phyloP scores from a whole-genome alignment of 106 monocot genomes.

The Gastrodia elata region DNA sequence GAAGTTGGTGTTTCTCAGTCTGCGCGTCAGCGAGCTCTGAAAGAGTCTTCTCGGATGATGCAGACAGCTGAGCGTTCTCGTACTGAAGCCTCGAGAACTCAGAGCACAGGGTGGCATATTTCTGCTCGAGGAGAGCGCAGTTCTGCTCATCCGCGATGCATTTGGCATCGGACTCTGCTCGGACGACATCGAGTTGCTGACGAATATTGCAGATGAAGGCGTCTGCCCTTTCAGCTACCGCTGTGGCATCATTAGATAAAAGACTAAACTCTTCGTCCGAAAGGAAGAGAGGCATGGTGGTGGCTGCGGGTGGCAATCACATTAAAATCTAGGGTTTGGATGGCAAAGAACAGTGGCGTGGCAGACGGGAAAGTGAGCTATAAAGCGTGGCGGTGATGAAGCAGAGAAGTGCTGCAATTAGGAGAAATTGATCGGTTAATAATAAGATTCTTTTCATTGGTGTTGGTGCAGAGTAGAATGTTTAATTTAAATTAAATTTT shows the following conservation, averaged over 20 bases:
- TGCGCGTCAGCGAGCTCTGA: constrained; percentile 44
- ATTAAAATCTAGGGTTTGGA: background rate
- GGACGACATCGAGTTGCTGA: constrained; percentile 73
- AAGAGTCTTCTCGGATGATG: constrained; percentile 31
- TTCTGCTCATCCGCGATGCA: constrained; percentile 81
- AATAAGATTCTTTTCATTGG: too few species aligned
- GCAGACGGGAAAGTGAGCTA: background rate
- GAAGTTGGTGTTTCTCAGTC: constrained; percentile 66
- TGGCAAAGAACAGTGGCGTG: background rate
- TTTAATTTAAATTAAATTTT: too few species aligned
- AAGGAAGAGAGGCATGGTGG: constrained; percentile 80
- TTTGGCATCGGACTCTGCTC: constrained; percentile 77
- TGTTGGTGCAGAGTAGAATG: too few species aligned
- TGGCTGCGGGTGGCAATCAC: background rate
- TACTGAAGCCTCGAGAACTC: constrained; percentile 49
- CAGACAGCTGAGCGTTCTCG: constrained; percentile 57
- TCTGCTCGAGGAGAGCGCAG: constrained; percentile 75
- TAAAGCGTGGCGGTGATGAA: too few species aligned
- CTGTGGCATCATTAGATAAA: constrained; percentile 35
- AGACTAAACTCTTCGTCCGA: constrained; percentile 81
- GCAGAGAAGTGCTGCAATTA: too few species aligned
- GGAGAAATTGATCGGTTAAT: too few species aligned
- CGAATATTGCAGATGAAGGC: constrained; percentile 57
- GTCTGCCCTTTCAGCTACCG: constrained; percentile 78
- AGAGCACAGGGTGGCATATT: constrained; percentile 44